Percentiles rank a stretch among this genome's conserved stretches.
These are phyloP conservation scores for Malus hybrid DNA, from an alignment of 331 rosid species.

Conservation along the genomic window DNA sequence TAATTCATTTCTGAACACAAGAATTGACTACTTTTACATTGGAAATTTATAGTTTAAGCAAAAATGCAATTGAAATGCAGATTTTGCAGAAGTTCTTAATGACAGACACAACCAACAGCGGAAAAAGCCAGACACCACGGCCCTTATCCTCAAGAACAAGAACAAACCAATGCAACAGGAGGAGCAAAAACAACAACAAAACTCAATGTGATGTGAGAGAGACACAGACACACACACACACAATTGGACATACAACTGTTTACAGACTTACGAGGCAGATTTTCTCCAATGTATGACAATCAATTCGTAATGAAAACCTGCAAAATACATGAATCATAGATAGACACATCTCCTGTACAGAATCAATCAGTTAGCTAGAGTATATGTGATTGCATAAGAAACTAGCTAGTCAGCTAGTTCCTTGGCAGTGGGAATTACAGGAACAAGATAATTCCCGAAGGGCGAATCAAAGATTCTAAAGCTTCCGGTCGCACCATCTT, in stretches of 20 bases:
- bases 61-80: not conserved
- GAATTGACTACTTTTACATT: not conserved
- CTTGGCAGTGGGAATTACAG: slow-evolving; percentile 34
- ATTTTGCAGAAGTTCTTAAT: not conserved
- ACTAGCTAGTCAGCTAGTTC: slow-evolving; percentile 31
- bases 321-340: not conserved
- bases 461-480: slow-evolving; percentile 41
- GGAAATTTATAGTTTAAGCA: not conserved
- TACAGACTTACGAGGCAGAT: too few relatives aligned
- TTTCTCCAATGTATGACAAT: too few relatives aligned
- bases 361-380: not conserved
- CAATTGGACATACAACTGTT: too few relatives aligned
- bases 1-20: too few relatives aligned
- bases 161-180: not conserved
- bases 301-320: not conserved
- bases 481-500: slow-evolving; percentile 49
- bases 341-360: not conserved
- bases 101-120: not conserved
- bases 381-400: not conserved
- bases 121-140: not conserved
- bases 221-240: too few relatives aligned
- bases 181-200: not conserved
- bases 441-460: slow-evolving; percentile 43
- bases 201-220: too few relatives aligned
- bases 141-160: not conserved